Evolutionary conservation across 2,329 filamentous ascomycete species (phyloP), one percentile per base, ranked within the genome.

Genomic region (Anthostomella pinea): DNA sequence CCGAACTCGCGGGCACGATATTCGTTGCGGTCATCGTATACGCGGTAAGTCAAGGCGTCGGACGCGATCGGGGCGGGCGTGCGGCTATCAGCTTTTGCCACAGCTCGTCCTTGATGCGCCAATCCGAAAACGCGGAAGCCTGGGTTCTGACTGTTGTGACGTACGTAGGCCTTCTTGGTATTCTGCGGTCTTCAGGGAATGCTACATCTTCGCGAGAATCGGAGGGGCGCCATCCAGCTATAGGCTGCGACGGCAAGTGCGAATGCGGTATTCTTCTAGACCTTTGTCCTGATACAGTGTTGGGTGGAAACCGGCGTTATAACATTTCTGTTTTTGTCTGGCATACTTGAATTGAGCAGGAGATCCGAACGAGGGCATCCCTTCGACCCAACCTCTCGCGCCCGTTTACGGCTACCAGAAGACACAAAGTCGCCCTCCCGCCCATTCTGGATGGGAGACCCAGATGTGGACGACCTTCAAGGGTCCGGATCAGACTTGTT

Each of bases 151-250:
- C n/a, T n/a, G n/a, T 3, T 16, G 11, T 19, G 16, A 8, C 52
- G n/a, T 42, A 33, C 9, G 2, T 15, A 94, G 90, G 81, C 75
- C 13, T 97, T 97, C 73, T 77, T 96, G 38, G 74, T 94, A 33
- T 96, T 95, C 69, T 97, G 91, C 66, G 86, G 84, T 39, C 79
- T 90, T 51, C 91, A 97, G 64, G 91, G 89, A 46, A 79, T 85
- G 58, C 75, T 96, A 44, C 89, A 97, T 65, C 68, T 87, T 54
- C 83, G 88, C 64, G 84, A 90, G 64, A 88, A 80, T 66, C 77
- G 86, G 64, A 76, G 85, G 60, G 90, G 90, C 48, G 85, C 87
- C 45, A 95, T 95, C 67, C 80, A 85, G 42, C 71, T 95, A 60
- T 75, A 38, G 32, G 21, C 21, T 19, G 10, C 29, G 11, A 32